Evolutionary conservation across 208 protist species (phyloP).

Genomic region (Jaenimonas drosophilae): DNA sequence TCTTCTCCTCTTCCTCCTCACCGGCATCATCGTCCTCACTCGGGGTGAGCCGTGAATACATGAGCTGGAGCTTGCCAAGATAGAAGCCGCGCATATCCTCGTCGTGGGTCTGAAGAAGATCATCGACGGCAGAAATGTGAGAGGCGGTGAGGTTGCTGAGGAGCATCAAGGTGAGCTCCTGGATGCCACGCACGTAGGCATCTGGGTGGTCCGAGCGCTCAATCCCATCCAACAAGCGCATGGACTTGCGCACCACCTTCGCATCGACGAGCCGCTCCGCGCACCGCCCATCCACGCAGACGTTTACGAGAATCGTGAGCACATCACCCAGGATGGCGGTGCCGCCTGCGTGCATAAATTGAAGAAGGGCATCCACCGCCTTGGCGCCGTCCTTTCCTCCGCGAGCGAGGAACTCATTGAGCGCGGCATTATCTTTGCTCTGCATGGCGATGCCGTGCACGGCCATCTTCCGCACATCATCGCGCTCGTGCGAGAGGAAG

Average conservation of each 20-base stretch:
- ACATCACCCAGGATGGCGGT: slow-evolving; percentile 51
- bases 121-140: slow-evolving; percentile 61
- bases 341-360: slow-evolving; percentile 42
- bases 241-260: slow-evolving; percentile 56
- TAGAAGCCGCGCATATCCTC: slow-evolving; percentile 81
- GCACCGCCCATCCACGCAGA: slow-evolving; percentile 47
- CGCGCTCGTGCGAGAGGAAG: slow-evolving; percentile 50
- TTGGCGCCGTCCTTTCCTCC: slow-evolving; percentile 19
- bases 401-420: slow-evolving; percentile 39
- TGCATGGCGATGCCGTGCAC: slow-evolving; percentile 58
- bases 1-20: slow-evolving; percentile 5
- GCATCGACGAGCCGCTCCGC: slow-evolving; percentile 57
- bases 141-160: slow-evolving; percentile 76
- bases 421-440: slow-evolving; percentile 62
- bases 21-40: slow-evolving; percentile 8
- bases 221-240: slow-evolving; percentile 70
- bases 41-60: slow-evolving; percentile 26
- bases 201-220: slow-evolving; percentile 20
- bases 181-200: slow-evolving; percentile 23
- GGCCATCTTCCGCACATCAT: slow-evolving; percentile 82
- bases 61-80: slow-evolving; percentile 52
- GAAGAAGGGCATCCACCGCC: slow-evolving; percentile 42
- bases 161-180: slow-evolving; percentile 81
- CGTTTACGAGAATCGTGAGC: slow-evolving; percentile 73
- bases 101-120: slow-evolving; percentile 65